phyloP scores from a whole-genome alignment of 139 green algal genomes.

The Eudorina sp. region DNA sequence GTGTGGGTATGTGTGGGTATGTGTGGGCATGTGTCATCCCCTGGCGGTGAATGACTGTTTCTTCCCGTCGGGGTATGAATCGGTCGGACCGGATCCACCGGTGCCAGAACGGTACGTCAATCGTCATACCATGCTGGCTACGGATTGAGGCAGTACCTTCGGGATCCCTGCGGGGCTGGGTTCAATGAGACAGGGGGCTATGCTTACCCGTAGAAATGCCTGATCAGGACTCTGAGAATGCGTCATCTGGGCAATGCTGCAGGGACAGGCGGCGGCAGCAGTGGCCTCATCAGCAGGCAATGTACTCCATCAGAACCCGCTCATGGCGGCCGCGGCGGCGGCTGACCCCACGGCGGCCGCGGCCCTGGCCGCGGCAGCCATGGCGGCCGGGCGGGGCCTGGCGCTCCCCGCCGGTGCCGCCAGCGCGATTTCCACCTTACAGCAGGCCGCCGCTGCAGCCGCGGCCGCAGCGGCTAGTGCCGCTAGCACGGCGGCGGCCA shows the following conservation, averaged over 20 bases:
- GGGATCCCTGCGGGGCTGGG: too few relatives aligned
- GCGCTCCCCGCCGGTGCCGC: not conserved
- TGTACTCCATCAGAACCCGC: not conserved
- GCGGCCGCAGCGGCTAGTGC: slow-evolving; percentile 1
- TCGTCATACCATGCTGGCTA: too few relatives aligned
- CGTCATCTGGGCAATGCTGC: not conserved
- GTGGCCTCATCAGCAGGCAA: not conserved
- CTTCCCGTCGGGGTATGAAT: too few relatives aligned
- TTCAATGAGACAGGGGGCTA: too few relatives aligned
- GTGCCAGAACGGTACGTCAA: too few relatives aligned
- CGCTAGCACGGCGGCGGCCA: not conserved
- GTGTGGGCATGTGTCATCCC: too few relatives aligned
- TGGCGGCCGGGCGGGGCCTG: slow-evolving; percentile 16
- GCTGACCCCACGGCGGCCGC: slow-evolving; percentile 7
- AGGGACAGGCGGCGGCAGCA: not conserved
- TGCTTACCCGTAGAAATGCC: too few relatives aligned
- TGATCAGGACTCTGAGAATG: not conserved
- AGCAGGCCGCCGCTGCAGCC: slow-evolving; percentile 9
- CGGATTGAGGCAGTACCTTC: too few relatives aligned
- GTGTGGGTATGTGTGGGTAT: too few relatives aligned
- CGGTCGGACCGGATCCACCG: too few relatives aligned
- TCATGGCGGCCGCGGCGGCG: not conserved
- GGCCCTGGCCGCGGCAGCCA: slow-evolving; percentile 22
- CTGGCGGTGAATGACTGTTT: too few relatives aligned
- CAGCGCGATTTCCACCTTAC: not conserved